Conservation (phyloP, 495 filamentous ascomycete genomes). For the Daldinia decipiens region DNA sequence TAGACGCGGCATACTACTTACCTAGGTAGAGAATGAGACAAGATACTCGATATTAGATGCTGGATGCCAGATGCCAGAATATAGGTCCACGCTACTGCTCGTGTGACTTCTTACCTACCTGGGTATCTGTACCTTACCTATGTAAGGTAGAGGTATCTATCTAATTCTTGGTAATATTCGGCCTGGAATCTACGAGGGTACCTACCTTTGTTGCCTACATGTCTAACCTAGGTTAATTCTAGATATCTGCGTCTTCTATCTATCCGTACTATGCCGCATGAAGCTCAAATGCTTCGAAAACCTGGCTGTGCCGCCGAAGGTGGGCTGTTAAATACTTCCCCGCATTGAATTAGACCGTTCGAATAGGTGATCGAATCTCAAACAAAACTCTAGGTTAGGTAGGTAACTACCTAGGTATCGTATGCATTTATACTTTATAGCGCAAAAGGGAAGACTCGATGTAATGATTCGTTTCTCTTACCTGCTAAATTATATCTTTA, state of each 20-base stretch:
- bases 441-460: background rate
- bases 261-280: background rate
- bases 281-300: background rate
- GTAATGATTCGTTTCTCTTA: background rate
- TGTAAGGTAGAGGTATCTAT: background rate
- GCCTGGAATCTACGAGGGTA: background rate
- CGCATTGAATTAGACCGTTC: slow-evolving; percentile 7
- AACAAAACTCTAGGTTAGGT: too few species aligned
- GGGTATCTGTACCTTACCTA: too few species aligned
- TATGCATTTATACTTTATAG: background rate
- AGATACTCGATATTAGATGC: slow-evolving; percentile 1
- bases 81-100: background rate
- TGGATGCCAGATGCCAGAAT: too few species aligned
- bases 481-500: background rate
- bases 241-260: background rate
- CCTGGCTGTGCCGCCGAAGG: background rate
- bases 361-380: background rate
- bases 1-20: slow-evolving; percentile 23
- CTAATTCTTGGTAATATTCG: background rate
- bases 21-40: slow-evolving; percentile 23
- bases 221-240: too few species aligned
- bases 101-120: background rate
- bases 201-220: background rate
- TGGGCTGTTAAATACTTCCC: slow-evolving; percentile 21
- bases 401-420: too few species aligned